Base-by-base conservation (phyloP, 176 grass and related monocot genomes). In the Dactylis glomerata region DNA sequence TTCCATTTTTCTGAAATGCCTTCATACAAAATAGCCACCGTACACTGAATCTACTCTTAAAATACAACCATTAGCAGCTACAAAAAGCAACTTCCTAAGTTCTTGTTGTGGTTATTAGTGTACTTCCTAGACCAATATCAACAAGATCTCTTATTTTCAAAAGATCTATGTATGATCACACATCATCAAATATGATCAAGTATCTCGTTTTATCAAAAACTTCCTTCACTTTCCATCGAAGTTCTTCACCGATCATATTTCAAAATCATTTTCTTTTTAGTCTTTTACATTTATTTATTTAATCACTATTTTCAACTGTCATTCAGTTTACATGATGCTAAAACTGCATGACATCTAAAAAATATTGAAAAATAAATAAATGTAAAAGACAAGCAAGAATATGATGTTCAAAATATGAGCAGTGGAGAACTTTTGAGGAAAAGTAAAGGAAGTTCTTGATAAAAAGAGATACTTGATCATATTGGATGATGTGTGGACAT, bases 401-500 rank as follows among this genome's bases (percentile, higher is more conserved):
- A n/a, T n/a, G n/a, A n/a, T n/a, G n/a, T n/a, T n/a, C n/a, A n/a
- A n/a, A n/a, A n/a, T n/a, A n/a, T n/a, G n/a, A n/a, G 46, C 2
- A 36, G 34, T 16, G 20, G 6, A 76, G 27, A 74, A 30, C 37
- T 82, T 24, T 44, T 40, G 6, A 76, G 68, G 6, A 19, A 38
- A 16, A 47, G 0, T 80, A n/a, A 73, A 14, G 4, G 10, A 31
- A 49, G 42, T 74, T n/a, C 24, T 45, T 7, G 7, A 23, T 2
- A 11, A 75, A 10, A 89, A 72, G n/a, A 51, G 1, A 6, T 51
- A 51, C 51, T 22, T 55, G 51, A 55, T 55, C 51, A 19, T 52
- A 22, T 20, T 89, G n/a, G 87, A 85, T 59, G 82, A 89, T 76
- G 81, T 85, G 15, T 89, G 82, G 87, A 26, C 1, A 1, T 13